Conservation (phyloP, 805 yeast species). For the Pichia eremophila region DNA sequence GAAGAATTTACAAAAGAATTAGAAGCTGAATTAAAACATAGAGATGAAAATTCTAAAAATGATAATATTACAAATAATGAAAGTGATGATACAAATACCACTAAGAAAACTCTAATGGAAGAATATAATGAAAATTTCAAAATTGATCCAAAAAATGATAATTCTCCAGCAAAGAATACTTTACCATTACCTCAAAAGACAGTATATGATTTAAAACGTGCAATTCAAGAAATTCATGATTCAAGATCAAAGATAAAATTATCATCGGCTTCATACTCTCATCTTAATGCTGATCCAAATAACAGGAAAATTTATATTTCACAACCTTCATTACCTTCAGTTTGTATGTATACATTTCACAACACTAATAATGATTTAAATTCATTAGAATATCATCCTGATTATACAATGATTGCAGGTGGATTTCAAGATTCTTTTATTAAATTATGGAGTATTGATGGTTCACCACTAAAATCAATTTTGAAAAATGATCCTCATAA, state of each 20-base stretch:
- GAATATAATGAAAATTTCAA: constrained; percentile 54
- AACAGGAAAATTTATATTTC: constrained; percentile 2
- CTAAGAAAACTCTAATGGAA: constrained; percentile 39
- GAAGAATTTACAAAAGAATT: constrained; percentile 78
- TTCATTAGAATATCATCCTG: constrained; percentile 79
- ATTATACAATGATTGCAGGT: constrained; percentile 79
- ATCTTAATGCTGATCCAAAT: constrained; percentile 5
- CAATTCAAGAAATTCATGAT: constrained; percentile 72
- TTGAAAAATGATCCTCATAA: constrained; percentile 46
- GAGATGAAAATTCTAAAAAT: constrained; percentile 44
- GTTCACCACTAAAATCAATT: constrained; percentile 65
- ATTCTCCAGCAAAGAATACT: constrained; percentile 63
- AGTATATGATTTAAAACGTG: constrained; percentile 68
- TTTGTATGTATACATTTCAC: constrained; percentile 97
- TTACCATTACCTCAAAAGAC: constrained; percentile 84
- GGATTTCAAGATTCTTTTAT: constrained; percentile 91
- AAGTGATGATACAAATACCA: no score
- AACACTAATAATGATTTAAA: constrained; percentile 86
- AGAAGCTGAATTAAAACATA: constrained; percentile 70
- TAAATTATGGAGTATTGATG: constrained; percentile 89
- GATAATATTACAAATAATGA: constrained; percentile 13
- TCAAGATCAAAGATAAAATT: constrained; percentile 65
- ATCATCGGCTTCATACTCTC: constrained; percentile 33
- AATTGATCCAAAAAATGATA: constrained; percentile 42
- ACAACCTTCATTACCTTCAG: constrained; percentile 84